Conservation (phyloP, 192 early-diverging fungal genomes). For the Coemansia sp. region DNA sequence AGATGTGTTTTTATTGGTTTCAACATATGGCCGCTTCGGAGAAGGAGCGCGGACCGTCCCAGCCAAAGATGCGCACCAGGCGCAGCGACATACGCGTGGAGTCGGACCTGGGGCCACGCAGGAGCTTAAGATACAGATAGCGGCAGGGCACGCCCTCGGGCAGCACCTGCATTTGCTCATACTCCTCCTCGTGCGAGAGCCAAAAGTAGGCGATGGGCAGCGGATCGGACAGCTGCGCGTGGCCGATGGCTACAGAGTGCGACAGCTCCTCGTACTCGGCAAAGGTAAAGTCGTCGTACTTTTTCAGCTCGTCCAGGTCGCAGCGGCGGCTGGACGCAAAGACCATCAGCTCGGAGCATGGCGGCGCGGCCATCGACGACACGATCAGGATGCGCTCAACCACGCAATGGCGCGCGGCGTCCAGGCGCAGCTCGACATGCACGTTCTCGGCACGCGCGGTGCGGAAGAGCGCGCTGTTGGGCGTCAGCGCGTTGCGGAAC, state of each 20-base stretch:
- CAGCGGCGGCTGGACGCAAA: slow-evolving; percentile 43
- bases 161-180: slow-evolving; percentile 39
- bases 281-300: slow-evolving; percentile 50
- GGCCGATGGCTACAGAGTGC: neutral
- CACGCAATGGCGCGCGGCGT: slow-evolving; percentile 15
- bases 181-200: slow-evolving; percentile 39
- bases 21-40: slow-evolving; percentile 33
- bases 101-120: slow-evolving; percentile 21
- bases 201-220: slow-evolving; percentile 53
- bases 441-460: slow-evolving; percentile 30
- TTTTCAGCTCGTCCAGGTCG: slow-evolving; percentile 23
- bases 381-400: slow-evolving; percentile 37
- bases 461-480: slow-evolving; percentile 13
- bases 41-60: slow-evolving; percentile 36
- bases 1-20: too few relatives aligned
- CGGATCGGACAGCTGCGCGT: slow-evolving; percentile 8
- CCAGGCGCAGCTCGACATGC: slow-evolving; percentile 33
- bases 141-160: slow-evolving; percentile 38
- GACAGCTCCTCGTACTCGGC: slow-evolving; percentile 43
- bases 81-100: slow-evolving; percentile 25
- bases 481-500: slow-evolving; percentile 24
- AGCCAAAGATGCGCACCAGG: slow-evolving; percentile 34
- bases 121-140: slow-evolving; percentile 44
- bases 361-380: slow-evolving; percentile 23
- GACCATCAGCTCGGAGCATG: slow-evolving; percentile 49